Percentiles rank a stretch among this genome's conserved stretches.
These are phyloP conservation scores for Candida boleticola DNA, from an alignment of 805 yeast genomes.

Conservation along the genomic window DNA sequence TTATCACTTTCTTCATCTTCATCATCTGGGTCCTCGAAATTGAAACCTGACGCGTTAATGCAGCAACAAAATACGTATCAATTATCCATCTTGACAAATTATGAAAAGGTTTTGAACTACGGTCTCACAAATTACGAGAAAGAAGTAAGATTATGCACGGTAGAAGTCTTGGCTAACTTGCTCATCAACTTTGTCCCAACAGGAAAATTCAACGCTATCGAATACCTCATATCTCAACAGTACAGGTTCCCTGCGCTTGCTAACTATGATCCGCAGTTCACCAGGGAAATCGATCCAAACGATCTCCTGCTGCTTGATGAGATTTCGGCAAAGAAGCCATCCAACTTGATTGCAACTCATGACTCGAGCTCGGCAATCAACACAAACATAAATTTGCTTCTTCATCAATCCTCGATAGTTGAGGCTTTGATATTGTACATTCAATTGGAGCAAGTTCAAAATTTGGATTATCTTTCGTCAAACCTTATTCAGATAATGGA, in stretches of 20 bases:
- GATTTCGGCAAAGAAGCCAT: constrained; percentile 4
- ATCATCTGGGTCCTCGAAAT: constrained; percentile 36
- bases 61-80: constrained; percentile 39
- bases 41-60: constrained; percentile 44
- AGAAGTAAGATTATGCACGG: constrained; percentile 37
- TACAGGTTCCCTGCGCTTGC: constrained; percentile 31
- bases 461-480: constrained; percentile 31
- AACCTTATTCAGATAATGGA: constrained; percentile 29
- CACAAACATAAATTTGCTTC: constrained; percentile 15
- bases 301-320: constrained; percentile 1
- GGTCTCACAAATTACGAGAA: constrained; percentile 31
- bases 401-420: constrained; percentile 29
- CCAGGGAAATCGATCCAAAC: constrained; percentile 18
- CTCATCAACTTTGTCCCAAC: constrained; percentile 38
- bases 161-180: constrained; percentile 33
- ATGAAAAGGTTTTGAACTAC: constrained; percentile 28
- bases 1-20: constrained; percentile 29
- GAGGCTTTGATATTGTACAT: constrained; percentile 35
- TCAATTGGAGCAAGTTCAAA: constrained; percentile 41
- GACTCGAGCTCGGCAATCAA: constrained; percentile 27
- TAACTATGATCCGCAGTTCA: constrained; percentile 23
- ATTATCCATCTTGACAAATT: constrained; percentile 20
- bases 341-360: constrained; percentile 17
- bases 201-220: constrained; percentile 33
- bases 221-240: constrained; percentile 26